A percentile compares a stretch with the other conserved stretches of the same genome.
Conservation (phyloP, 176 grass and related monocot species). For the Paspalum vaginatum region DNA sequence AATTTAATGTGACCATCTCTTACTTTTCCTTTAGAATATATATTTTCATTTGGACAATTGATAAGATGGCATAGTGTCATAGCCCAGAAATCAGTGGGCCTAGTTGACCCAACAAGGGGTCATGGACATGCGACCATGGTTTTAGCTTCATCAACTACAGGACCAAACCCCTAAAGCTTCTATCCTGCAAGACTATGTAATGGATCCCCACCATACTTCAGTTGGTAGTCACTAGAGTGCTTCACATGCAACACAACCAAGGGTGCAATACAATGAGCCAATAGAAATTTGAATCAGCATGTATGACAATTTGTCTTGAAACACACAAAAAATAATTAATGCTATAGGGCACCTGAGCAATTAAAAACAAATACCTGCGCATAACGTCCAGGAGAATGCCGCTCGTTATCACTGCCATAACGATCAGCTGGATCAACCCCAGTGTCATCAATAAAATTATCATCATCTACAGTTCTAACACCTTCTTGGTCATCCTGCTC, state of each 20-base stretch:
- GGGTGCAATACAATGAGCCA: background rate
- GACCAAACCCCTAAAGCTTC: background rate
- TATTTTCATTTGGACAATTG: background rate
- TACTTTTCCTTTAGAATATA: background rate
- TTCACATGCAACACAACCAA: background rate
- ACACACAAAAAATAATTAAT: background rate
- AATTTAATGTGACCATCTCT: background rate
- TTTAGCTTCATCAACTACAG: background rate
- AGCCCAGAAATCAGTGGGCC: background rate
- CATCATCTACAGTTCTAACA: conserved; percentile 81
- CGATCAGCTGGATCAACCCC: conserved; percentile 88
- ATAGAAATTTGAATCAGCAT: background rate
- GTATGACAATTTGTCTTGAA: conserved; percentile 3
- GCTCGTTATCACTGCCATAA: conserved; percentile 86
- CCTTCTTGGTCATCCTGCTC: conserved; percentile 98
- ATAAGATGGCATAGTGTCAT: background rate
- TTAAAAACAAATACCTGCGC: conserved; percentile 65
- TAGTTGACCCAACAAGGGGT: background rate
- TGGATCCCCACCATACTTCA: background rate
- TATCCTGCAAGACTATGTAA: conserved; percentile 13
- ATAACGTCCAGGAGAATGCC: conserved; percentile 60
- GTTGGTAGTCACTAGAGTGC: background rate
- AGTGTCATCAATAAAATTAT: conserved; percentile 95
- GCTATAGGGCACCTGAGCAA: background rate
- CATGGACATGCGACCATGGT: background rate